A percentile compares a stretch with the other conserved stretches of the same genome.
Evolutionary conservation across 2,329 filamentous ascomycete species (phyloP).

Genomic region (Colletotrichum endophyticum): DNA sequence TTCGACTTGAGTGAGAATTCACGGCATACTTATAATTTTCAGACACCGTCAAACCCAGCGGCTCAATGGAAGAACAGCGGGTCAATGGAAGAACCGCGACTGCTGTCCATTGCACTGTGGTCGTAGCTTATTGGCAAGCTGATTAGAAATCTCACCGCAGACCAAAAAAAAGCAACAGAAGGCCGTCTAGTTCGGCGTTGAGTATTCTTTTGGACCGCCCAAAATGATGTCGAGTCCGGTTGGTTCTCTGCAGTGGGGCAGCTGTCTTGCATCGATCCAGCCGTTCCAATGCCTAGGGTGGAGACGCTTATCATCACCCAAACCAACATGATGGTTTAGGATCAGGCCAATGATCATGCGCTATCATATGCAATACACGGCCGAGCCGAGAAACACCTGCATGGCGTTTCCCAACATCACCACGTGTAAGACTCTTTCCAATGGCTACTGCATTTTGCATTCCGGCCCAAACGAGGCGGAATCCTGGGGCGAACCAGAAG

Average conservation of each 20-base stretch:
- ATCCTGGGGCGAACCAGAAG: neutral
- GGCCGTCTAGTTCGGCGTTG: neutral
- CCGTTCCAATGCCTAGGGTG: neutral
- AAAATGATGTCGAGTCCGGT: neutral
- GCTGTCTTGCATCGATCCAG: neutral
- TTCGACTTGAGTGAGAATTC: neutral
- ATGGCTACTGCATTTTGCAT: neutral
- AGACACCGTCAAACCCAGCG: neutral
- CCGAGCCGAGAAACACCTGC: neutral
- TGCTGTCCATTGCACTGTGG: neutral
- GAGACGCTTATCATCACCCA: neutral
- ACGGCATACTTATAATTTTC: neutral
- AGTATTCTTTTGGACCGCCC: neutral
- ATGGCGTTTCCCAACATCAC: neutral
- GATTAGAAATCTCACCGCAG: neutral
- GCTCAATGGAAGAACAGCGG: too few relatives aligned
- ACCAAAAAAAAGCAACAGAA: neutral
- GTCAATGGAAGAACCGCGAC: neutral
- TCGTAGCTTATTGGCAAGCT: neutral
- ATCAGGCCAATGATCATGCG: neutral
- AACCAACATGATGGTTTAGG: neutral
- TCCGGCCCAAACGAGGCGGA: neutral
- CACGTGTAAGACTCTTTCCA: neutral
- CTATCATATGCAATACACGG: neutral
- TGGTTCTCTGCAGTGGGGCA: neutral